phyloP scores from a whole-genome alignment of 2,329 filamentous ascomycete species.

The Elsinoe perseae region DNA sequence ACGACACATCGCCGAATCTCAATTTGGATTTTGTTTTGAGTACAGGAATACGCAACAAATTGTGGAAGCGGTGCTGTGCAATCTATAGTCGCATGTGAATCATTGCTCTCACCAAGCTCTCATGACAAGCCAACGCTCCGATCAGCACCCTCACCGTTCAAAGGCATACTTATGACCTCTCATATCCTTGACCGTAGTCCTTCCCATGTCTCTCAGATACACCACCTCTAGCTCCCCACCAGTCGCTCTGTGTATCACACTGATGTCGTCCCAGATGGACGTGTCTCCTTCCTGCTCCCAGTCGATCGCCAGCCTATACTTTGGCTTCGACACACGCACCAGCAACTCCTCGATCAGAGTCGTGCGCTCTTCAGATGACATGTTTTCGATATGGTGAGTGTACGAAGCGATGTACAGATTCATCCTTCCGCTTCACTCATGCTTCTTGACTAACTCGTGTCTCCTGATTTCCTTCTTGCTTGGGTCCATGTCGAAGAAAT shows the following conservation, averaged over 20 bases:
- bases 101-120: not conserved
- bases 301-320: not conserved
- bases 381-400: constrained; percentile 6
- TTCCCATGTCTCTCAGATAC: constrained; percentile 1
- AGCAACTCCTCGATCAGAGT: not conserved
- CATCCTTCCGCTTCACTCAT: constrained; percentile 45
- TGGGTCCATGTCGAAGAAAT: constrained; percentile 41
- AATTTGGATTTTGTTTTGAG: too few relatives aligned
- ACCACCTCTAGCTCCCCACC: constrained; percentile 1
- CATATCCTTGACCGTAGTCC: constrained; percentile 10
- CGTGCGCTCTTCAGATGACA: not conserved
- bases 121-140: not conserved
- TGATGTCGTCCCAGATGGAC: constrained; percentile 4
- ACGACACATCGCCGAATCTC: too few relatives aligned
- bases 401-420: constrained; percentile 5
- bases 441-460: constrained; percentile 45
- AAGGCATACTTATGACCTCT: not conserved
- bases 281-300: constrained; percentile 8
- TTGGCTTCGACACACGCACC: constrained; percentile 1
- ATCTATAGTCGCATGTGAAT: too few relatives aligned
- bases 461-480: constrained; percentile 32
- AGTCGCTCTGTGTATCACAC: not conserved
- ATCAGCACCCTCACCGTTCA: not conserved
- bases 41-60: too few relatives aligned
- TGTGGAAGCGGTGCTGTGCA: too few relatives aligned